Evolutionary conservation across 352 stramenopile genomes (phyloP), one percentile per base, ranked within the genome.

Genomic region (Pythium volutum): DNA sequence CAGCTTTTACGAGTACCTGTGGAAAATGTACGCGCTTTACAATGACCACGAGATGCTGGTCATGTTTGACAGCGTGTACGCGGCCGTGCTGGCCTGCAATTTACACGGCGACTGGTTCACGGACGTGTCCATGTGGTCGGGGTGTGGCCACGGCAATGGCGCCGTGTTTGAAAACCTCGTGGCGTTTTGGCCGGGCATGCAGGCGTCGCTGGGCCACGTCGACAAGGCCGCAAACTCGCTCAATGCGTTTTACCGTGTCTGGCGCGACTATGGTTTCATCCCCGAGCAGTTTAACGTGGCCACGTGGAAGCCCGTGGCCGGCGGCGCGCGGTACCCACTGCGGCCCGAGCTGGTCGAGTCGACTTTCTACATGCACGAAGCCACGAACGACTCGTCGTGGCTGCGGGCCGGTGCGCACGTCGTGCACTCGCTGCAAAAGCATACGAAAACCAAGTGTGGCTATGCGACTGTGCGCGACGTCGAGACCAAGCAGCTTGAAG

Each of bases 341-440:
- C 90, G 98, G 2, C 98, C 98, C 2, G 98, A 99, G 73, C 81
- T 99, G 20, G 84, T 99, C 34, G 98, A 99, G 72, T 98, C 90
- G 64, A 97, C 91, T 31, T 98, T 98, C 63, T 97, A 98, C 67
- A 78, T 98, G 69, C 96, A 98, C 66, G 82, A 92, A 43, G 91
- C 92, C 27, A 98, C 90, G 2, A 72, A 81, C 25, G 88, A 91
- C 59, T 79, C 81, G 11, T 89, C 86, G 20, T 95, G 86, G 86
- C 77, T 93, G 16, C 79, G 79, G 2, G 86, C 86, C 25, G 86
- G 86, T 25, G 84, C 81, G 8, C 77, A 91, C 45, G 75, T 91
- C 36, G 69, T 98, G 26, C 72, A 95, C 58, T 87, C 87, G 46
- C 67, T 98, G 27, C 84, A 98, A 66, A 91, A 96, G 51, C 79